These are phyloP conservation scores for Pseudonectria foliicola DNA, from an alignment of 2,329 filamentous ascomycete genomes.

Conservation along the genomic window DNA sequence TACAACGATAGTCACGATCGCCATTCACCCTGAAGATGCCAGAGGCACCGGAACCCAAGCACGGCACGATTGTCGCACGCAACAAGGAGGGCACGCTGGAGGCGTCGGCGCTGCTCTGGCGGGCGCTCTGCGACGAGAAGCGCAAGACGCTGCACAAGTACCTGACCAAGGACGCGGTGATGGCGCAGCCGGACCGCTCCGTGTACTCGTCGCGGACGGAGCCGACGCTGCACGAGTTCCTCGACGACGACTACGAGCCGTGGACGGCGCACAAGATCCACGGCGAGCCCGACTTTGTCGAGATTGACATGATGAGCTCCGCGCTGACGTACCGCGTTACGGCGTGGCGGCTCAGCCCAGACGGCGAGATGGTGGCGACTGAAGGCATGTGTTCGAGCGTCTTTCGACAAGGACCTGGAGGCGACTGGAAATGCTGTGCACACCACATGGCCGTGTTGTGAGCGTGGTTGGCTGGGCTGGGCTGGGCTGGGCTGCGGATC, in stretches of 20 bases:
- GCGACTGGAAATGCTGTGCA: constrained; percentile 28
- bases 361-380: constrained; percentile 25
- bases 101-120: constrained; percentile 28
- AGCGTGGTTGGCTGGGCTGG: not conserved
- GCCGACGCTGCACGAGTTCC: constrained; percentile 24
- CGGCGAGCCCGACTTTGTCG: constrained; percentile 29
- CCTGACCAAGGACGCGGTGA: constrained; percentile 27
- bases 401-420: constrained; percentile 26
- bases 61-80: constrained; percentile 25
- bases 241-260: constrained; percentile 27
- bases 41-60: constrained; percentile 12
- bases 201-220: constrained; percentile 25
- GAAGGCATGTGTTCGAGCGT: constrained; percentile 28
- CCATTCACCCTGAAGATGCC: not conserved
- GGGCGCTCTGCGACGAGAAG: constrained; percentile 27
- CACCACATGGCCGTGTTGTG: constrained; percentile 26
- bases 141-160: constrained; percentile 26
- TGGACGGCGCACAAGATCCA: constrained; percentile 31
- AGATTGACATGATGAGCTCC: constrained; percentile 31
- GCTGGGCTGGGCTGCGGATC: too few species aligned
- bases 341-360: constrained; percentile 22
- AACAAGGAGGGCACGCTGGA: constrained; percentile 30
- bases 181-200: constrained; percentile 24
- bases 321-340: constrained; percentile 27
- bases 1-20: too few species aligned